phyloP scores from a whole-genome alignment of 345 rosid genomes.

The Citrus trifoliata region DNA sequence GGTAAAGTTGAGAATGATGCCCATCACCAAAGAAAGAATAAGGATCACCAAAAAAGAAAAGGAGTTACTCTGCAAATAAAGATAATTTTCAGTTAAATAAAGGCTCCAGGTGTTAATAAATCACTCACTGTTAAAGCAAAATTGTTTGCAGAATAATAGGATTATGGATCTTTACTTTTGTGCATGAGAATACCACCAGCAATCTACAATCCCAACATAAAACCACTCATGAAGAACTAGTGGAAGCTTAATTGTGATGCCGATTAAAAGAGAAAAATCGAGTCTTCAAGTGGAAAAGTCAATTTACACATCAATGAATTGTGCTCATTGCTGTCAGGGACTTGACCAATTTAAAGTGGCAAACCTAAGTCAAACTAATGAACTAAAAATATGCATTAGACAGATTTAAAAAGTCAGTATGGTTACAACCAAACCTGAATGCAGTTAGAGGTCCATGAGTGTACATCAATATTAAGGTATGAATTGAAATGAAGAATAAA shows the following conservation, averaged over 20 bases:
- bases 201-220: background rate
- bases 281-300: background rate
- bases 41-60: slow-evolving; percentile 64
- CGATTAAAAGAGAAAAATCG: background rate
- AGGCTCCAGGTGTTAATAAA: background rate
- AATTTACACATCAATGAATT: background rate
- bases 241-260: background rate
- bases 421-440: background rate
- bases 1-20: slow-evolving; percentile 90
- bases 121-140: background rate
- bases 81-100: slow-evolving; percentile 17
- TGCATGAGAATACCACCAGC: background rate
- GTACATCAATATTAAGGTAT: background rate
- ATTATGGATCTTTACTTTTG: background rate
- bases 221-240: background rate
- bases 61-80: slow-evolving; percentile 63
- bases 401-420: background rate
- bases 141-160: background rate
- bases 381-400: background rate
- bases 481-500: background rate
- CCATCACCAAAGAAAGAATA: slow-evolving; percentile 81
- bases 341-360: too few relatives aligned
- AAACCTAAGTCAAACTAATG: background rate
- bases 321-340: background rate
- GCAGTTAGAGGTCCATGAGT: background rate